Evolutionary conservation across 768 basidiomycete species (phyloP).

Genomic region (Suillus clintonianus): DNA sequence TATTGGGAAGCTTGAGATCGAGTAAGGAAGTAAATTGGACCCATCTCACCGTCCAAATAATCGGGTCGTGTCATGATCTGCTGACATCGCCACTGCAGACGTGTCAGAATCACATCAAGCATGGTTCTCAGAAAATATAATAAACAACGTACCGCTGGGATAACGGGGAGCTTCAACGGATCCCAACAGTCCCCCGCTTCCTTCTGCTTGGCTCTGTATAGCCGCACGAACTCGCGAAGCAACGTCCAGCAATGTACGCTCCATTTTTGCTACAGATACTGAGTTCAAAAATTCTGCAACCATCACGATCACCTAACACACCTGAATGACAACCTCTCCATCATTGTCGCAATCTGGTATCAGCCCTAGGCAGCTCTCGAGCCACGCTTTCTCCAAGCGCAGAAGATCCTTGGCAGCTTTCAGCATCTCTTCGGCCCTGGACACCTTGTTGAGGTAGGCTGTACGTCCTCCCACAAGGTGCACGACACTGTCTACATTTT

Average conservation of each 20-base stretch:
- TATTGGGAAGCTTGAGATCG: slow-evolving; percentile 1
- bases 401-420: slow-evolving; percentile 66
- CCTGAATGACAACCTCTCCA: slow-evolving; percentile 90
- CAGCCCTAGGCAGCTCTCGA: slow-evolving; percentile 74
- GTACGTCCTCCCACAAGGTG: slow-evolving; percentile 76
- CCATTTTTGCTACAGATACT: slow-evolving; percentile 66
- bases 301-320: slow-evolving; percentile 30
- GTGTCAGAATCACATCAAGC: not conserved
- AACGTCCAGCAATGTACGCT: slow-evolving; percentile 81
- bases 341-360: slow-evolving; percentile 70
- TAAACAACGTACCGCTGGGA: slow-evolving; percentile 66
- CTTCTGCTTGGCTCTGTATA: slow-evolving; percentile 51
- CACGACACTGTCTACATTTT: slow-evolving; percentile 47
- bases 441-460: slow-evolving; percentile 68
- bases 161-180: slow-evolving; percentile 44
- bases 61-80: slow-evolving; percentile 86
- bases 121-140: slow-evolving; percentile 3
- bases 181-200: slow-evolving; percentile 41
- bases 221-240: slow-evolving; percentile 69
- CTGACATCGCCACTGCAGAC: slow-evolving; percentile 61
- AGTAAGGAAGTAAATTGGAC: not conserved
- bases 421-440: slow-evolving; percentile 50
- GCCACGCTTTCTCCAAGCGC: slow-evolving; percentile 76
- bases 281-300: not conserved
- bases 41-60: slow-evolving; percentile 67